phyloP scores from a whole-genome alignment of 345 rosid genomes.

The Luvunga scandens region DNA sequence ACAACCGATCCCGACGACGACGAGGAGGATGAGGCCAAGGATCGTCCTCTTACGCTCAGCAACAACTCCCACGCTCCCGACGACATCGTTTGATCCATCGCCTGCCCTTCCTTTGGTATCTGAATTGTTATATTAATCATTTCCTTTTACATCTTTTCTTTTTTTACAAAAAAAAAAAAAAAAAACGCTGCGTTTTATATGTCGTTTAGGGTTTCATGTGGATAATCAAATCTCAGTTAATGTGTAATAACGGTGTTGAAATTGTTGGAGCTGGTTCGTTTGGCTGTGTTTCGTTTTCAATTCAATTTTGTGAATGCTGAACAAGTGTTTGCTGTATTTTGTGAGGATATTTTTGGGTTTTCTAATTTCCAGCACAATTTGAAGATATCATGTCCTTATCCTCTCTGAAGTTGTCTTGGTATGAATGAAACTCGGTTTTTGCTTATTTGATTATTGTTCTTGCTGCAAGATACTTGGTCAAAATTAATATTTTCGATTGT shows the following conservation, averaged over 20 bases:
- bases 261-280: background rate
- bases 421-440: background rate
- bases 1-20: constrained; percentile 72
- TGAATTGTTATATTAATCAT: background rate
- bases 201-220: background rate
- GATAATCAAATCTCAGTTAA: background rate
- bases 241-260: background rate
- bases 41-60: constrained; percentile 52
- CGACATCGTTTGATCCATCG: constrained; percentile 2
- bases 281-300: background rate
- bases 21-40: constrained; percentile 46
- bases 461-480: background rate
- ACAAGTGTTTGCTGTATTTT: background rate
- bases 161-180: no score
- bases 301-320: background rate
- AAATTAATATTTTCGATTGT: no score
- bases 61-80: constrained; percentile 25
- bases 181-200: background rate
- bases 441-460: background rate
- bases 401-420: background rate
- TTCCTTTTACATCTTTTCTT: background rate
- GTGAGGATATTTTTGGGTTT: background rate
- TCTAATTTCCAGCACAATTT: background rate
- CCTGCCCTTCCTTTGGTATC: background rate
- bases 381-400: background rate